Evolutionary conservation across 164 flowering plant genomes (phyloP).

Genomic region (Magnolia officinalis): DNA sequence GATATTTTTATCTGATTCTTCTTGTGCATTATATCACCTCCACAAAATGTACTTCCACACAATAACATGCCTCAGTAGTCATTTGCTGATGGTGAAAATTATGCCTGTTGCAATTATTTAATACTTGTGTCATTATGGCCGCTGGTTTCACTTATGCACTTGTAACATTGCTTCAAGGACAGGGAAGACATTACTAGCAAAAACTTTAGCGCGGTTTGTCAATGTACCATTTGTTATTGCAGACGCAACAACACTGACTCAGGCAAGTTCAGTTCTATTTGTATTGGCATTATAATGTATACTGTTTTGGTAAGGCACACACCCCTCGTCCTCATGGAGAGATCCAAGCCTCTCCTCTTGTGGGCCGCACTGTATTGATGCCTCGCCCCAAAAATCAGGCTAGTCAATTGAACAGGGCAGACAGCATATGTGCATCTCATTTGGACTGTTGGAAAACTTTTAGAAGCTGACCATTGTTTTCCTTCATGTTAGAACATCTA

Average conservation of each 20-base stretch:
- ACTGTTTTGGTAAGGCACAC: background rate
- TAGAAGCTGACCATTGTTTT: background rate
- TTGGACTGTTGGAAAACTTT: background rate
- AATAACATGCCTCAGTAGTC: background rate
- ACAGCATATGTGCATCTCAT: background rate
- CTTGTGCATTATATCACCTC: background rate
- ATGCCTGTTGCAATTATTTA: background rate
- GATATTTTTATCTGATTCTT: background rate
- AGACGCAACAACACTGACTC: constrained; percentile 96
- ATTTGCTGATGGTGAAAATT: background rate
- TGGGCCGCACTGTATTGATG: background rate
- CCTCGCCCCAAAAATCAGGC: background rate
- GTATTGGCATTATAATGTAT: background rate
- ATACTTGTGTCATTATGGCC: constrained; percentile 1
- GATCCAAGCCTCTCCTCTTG: background rate
- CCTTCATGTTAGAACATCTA: background rate
- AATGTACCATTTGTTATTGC: constrained; percentile 97
- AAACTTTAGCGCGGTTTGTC: constrained; percentile 87
- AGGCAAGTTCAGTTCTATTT: constrained; percentile 39
- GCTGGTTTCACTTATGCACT: constrained; percentile 22
- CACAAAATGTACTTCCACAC: background rate
- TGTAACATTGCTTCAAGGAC: constrained; percentile 59
- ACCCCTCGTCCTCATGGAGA: background rate
- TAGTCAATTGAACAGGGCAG: background rate
- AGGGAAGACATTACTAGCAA: constrained; percentile 98